Conservation (phyloP, 108 stramenopile genomes). For the Epithemia pelagica region DNA sequence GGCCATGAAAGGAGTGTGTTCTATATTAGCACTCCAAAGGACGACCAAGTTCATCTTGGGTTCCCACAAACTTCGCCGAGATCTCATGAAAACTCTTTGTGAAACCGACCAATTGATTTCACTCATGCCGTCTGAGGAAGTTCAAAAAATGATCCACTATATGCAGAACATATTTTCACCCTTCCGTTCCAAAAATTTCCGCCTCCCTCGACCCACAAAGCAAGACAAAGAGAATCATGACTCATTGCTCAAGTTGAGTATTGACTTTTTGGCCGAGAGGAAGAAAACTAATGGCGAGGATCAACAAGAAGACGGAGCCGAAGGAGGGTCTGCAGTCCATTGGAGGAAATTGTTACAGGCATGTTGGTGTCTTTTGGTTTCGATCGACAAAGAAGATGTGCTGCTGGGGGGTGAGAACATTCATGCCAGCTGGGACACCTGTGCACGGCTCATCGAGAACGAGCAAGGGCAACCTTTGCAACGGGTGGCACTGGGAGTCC, state of each 20-base stretch:
- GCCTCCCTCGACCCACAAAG: slow-evolving; percentile 41
- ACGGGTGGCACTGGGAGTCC: slow-evolving; percentile 70
- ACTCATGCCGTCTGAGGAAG: slow-evolving; percentile 73
- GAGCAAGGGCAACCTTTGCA: slow-evolving; percentile 81
- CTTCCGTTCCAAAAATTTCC: slow-evolving; percentile 55
- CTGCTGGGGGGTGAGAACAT: slow-evolving; percentile 7
- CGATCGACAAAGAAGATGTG: slow-evolving; percentile 61
- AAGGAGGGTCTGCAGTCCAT: slow-evolving; percentile 47
- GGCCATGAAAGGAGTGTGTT: slow-evolving; percentile 77
- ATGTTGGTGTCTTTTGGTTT: slow-evolving; percentile 66
- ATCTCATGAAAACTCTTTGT: slow-evolving; percentile 58
- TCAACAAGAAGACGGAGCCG: slow-evolving; percentile 6
- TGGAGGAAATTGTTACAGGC: slow-evolving; percentile 80
- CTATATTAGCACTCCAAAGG: slow-evolving; percentile 49
- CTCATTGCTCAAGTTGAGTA: slow-evolving; percentile 43
- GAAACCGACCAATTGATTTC: slow-evolving; percentile 59
- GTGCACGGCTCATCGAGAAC: slow-evolving; percentile 61
- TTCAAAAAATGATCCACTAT: slow-evolving; percentile 79
- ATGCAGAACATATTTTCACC: slow-evolving; percentile 65
- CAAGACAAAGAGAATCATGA: slow-evolving; percentile 43
- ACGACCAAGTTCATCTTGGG: slow-evolving; percentile 50
- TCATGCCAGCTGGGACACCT: slow-evolving; percentile 39
- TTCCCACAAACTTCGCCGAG: slow-evolving; percentile 37
- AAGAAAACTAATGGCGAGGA: slow-evolving; percentile 24
- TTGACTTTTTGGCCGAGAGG: slow-evolving; percentile 35